Evolutionary conservation across 2,329 filamentous ascomycete species (phyloP), one percentile per base, ranked within the genome.

Genomic region (Falciphora oryzae): DNA sequence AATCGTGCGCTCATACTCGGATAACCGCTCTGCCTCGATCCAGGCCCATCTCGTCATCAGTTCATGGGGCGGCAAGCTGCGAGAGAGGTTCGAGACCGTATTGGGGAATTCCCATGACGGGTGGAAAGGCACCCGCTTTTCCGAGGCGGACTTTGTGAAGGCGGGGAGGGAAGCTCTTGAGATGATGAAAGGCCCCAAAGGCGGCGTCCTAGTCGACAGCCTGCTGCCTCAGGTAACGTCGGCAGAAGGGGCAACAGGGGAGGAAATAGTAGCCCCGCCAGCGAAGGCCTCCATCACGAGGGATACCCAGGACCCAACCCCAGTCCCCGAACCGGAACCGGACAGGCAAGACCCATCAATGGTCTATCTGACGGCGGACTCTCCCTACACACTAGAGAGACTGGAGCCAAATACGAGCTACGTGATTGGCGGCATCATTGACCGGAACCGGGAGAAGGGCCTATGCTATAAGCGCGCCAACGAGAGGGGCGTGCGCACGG

Each of bases 371-470:
- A 92, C 92, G 10, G 93, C 93, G 22, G 95, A 99, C 75, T 96
- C 92, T n/a, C 88, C 90, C 0, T 83, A 96, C 69, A 94, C 90
- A 0, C 83, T 99, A 35, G 88, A 89, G 7, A 85, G 90, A 58
- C 84, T 99, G 58, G 92, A 93, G 74, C 92, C 93, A 0, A 89
- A 95, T 77, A 93, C 89, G 66, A 94, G 88, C 65, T 99, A 99
- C 75, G 89, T 99, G 67, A 90, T 99, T 65, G 95, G 95, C 50
- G 95, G 94, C 0, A 82, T 99, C 50, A 95, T 99, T 31, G 95
- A 99, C 79, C 93, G 93, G 78, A 99, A 99, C 76, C 86, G 95
- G 59, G 89, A 99, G 77, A 99, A 99, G 79, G 93, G 92, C 0
- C 82, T 99, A 53, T 99, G 95, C 77, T 93, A 97, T 81, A 89